Evolutionary conservation across 2,329 filamentous ascomycete genomes (phyloP).

Genomic region (Chalara sp.): DNA sequence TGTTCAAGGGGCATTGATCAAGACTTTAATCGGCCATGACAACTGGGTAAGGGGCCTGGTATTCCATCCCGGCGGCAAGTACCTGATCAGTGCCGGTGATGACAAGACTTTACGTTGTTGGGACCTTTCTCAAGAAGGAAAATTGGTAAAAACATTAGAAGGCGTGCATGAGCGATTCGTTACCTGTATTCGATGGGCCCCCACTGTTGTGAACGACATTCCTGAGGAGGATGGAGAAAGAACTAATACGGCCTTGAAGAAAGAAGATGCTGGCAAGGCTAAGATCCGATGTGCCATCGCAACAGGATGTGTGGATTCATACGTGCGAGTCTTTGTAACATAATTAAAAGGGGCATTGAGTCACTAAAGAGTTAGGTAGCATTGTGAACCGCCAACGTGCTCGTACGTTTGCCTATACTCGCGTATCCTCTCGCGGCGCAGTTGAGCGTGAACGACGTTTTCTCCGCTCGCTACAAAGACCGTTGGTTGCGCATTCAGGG

Average conservation of each 20-base stretch:
- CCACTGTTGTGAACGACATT: constrained; percentile 59
- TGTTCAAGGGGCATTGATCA: constrained; percentile 73
- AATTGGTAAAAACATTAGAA: constrained; percentile 74
- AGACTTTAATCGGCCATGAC: constrained; percentile 80
- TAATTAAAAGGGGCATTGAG: constrained; percentile 10
- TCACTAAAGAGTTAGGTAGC: too few relatives aligned
- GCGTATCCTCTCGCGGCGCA: neutral
- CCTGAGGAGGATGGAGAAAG: constrained; percentile 37
- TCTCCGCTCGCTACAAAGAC: too few relatives aligned
- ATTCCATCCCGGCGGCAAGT: constrained; percentile 90
- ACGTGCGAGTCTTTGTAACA: constrained; percentile 68
- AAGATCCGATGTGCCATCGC: constrained; percentile 80
- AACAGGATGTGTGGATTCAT: constrained; percentile 78
- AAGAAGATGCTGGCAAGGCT: constrained; percentile 40
- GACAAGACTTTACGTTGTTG: constrained; percentile 92
- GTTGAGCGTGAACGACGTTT: too few relatives aligned
- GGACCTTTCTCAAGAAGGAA: constrained; percentile 86
- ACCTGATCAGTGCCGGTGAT: constrained; percentile 77
- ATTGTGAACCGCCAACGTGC: too few relatives aligned
- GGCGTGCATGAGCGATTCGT: constrained; percentile 82
- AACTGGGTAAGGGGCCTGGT: constrained; percentile 86
- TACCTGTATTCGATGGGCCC: constrained; percentile 82
- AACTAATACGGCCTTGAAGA: constrained; percentile 36
- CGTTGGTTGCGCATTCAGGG: neutral
- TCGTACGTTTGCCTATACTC: neutral